Percentiles rank a stretch among this genome's conserved stretches.
phyloP scores from a whole-genome alignment of 257 asterid genomes.

The Scutellaria barbata region DNA sequence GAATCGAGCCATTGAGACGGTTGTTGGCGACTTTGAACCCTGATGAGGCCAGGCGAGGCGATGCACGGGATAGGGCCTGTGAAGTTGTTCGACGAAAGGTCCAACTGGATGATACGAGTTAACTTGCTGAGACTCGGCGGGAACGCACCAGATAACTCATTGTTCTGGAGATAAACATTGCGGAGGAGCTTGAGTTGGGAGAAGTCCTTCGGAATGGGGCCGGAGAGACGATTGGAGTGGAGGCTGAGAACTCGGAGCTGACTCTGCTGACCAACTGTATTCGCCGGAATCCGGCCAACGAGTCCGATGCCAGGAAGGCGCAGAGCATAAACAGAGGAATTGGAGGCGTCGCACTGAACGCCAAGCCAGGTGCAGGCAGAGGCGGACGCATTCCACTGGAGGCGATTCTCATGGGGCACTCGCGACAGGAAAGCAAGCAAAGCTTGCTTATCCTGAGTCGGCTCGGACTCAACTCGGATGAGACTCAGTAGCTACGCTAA shows the following conservation, averaged over 20 bases:
- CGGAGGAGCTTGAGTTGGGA: conserved; percentile 68
- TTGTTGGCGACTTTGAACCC: conserved; percentile 66
- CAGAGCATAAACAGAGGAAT: conserved; percentile 60
- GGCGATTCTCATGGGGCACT: conserved; percentile 70
- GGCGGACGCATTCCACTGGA: conserved; percentile 67
- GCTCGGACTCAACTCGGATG: conserved; percentile 55
- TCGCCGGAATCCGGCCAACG: conserved; percentile 71
- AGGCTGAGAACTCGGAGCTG: conserved; percentile 91
- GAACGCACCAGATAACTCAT: conserved; percentile 67
- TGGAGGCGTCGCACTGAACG: conserved; percentile 65
- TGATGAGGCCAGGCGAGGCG: conserved; percentile 48
- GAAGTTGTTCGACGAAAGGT: conserved; percentile 74
- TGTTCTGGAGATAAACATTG: conserved; percentile 72
- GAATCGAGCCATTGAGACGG: conserved; percentile 89
- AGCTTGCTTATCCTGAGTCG: conserved; percentile 76
- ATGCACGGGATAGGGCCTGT: conserved; percentile 83
- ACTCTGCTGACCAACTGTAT: conserved; percentile 60
- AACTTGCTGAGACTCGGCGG: conserved; percentile 62
- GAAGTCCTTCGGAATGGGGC: conserved; percentile 73
- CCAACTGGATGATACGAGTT: conserved; percentile 73
- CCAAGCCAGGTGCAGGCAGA: conserved; percentile 89
- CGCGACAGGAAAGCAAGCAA: conserved; percentile 67
- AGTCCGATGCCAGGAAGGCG: conserved; percentile 92
- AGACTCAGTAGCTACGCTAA: conserved; percentile 22
- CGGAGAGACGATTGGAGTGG: conserved; percentile 77